These are phyloP conservation scores for Micractinium conductrix DNA, from an alignment of 139 green algal species.

Conservation along the genomic window DNA sequence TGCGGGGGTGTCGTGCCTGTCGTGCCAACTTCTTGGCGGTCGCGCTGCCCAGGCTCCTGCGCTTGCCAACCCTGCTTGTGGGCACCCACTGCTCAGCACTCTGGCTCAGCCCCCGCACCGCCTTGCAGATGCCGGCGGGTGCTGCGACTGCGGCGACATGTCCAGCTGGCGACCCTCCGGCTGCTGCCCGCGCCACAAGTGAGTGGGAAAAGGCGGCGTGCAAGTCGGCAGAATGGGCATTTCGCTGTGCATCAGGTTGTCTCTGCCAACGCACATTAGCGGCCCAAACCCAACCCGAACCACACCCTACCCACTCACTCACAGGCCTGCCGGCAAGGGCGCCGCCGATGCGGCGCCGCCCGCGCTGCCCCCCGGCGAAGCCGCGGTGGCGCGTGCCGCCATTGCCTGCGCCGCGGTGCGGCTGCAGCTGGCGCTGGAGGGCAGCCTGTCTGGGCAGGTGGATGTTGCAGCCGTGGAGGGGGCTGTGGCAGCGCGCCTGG, in stretches of 20 bases:
- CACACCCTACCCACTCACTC: too few relatives aligned
- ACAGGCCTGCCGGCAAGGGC: neutral
- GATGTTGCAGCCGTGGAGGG: neutral
- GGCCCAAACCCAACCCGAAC: neutral
- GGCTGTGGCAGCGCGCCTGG: neutral
- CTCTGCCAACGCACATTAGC: too few relatives aligned
- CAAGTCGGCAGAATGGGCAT: neutral
- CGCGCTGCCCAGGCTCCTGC: too few relatives aligned
- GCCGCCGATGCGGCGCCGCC: neutral
- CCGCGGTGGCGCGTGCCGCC: neutral
- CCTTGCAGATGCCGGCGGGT: slow-evolving; percentile 60
- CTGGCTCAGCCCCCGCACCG: too few relatives aligned
- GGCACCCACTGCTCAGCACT: too few relatives aligned
- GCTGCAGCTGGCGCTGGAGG: slow-evolving; percentile 21
- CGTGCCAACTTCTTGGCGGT: too few relatives aligned
- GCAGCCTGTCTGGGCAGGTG: neutral
- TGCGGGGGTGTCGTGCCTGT: too few relatives aligned
- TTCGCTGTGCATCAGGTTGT: too few relatives aligned
- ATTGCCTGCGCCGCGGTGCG: neutral
- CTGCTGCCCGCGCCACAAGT: slow-evolving; percentile 49
- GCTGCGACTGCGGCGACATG: slow-evolving; percentile 78
- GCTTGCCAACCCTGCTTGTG: too few relatives aligned
- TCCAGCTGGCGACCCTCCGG: slow-evolving; percentile 57
- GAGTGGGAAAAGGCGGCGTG: neutral
- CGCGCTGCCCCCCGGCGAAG: neutral